These are phyloP conservation scores for Pleurotus tuber-regium DNA, from an alignment of 768 basidiomycete genomes.

Conservation along the genomic window DNA sequence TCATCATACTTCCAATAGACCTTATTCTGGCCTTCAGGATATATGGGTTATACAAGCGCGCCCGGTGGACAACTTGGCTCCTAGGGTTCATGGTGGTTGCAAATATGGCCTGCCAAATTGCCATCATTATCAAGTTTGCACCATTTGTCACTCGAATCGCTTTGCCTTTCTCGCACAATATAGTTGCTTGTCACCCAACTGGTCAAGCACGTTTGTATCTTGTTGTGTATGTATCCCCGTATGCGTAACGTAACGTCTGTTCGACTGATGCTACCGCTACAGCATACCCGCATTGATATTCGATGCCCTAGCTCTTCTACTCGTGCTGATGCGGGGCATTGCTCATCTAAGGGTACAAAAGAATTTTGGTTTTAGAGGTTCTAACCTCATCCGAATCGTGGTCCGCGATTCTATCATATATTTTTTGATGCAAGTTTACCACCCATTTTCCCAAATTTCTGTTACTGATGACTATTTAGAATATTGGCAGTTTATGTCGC, in stretches of 20 bases:
- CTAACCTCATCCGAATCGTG: neutral
- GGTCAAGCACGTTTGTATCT: neutral
- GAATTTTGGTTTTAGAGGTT: neutral
- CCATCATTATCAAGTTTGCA: neutral
- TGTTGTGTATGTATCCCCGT: neutral
- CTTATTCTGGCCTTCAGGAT: conserved; percentile 6
- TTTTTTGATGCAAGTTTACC: neutral
- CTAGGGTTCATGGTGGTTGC: neutral
- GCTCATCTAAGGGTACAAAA: neutral
- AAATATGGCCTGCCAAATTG: neutral
- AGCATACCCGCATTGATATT: neutral
- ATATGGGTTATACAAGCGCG: neutral
- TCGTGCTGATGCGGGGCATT: neutral
- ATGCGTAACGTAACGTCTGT: neutral
- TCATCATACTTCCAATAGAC: neutral
- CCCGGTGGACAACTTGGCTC: neutral
- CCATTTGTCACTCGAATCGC: neutral
- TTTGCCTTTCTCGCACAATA: neutral
- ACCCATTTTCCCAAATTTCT: no score
- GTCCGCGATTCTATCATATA: neutral
- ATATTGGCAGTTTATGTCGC: conserved; percentile 2
- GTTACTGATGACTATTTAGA: no score
- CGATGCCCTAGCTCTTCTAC: neutral
- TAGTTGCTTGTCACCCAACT: neutral
- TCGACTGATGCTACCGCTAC: no score